Percentiles rank a stretch among this genome's conserved stretches.
These are phyloP conservation scores for Dacryopinax spathularia DNA, from an alignment of 768 basidiomycete genomes.

Conservation along the genomic window DNA sequence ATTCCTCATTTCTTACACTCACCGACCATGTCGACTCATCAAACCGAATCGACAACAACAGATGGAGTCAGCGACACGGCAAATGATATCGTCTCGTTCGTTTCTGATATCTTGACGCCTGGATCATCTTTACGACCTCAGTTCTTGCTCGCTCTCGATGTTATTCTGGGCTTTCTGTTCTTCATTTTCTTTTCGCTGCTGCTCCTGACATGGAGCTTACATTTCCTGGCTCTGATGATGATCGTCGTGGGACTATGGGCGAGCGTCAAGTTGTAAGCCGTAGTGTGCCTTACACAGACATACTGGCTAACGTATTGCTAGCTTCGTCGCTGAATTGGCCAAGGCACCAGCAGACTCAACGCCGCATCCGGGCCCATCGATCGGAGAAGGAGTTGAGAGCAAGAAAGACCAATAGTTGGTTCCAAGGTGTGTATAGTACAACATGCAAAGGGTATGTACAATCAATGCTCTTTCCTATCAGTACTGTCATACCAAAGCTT, in stretches of 20 bases:
- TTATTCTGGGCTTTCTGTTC: constrained; percentile 43
- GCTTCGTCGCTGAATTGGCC: constrained; percentile 54
- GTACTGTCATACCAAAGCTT: constrained; percentile 76
- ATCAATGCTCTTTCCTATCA: constrained; percentile 28
- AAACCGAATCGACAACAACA: background rate
- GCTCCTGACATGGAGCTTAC: constrained; percentile 46
- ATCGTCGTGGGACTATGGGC: constrained; percentile 61
- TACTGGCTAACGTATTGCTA: constrained; percentile 21
- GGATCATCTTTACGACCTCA: constrained; percentile 63
- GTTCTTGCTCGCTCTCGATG: constrained; percentile 51
- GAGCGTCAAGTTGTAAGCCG: constrained; percentile 61
- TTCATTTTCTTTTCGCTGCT: constrained; percentile 45
- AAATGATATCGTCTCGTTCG: constrained; percentile 22
- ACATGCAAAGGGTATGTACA: background rate
- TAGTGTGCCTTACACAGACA: background rate
- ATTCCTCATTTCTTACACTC: background rate
- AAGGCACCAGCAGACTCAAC: constrained; percentile 24
- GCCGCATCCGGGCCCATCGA: constrained; percentile 13
- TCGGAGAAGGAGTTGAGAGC: constrained; percentile 21
- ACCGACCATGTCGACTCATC: background rate
- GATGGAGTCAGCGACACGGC: background rate
- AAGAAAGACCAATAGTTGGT: constrained; percentile 1
- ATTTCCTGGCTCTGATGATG: constrained; percentile 49
- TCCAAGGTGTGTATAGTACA: background rate
- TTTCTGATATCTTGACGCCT: constrained; percentile 49